Base-by-base conservation (phyloP, 495 filamentous ascomycete genomes). In the Hypoxylon crocopeplum region DNA sequence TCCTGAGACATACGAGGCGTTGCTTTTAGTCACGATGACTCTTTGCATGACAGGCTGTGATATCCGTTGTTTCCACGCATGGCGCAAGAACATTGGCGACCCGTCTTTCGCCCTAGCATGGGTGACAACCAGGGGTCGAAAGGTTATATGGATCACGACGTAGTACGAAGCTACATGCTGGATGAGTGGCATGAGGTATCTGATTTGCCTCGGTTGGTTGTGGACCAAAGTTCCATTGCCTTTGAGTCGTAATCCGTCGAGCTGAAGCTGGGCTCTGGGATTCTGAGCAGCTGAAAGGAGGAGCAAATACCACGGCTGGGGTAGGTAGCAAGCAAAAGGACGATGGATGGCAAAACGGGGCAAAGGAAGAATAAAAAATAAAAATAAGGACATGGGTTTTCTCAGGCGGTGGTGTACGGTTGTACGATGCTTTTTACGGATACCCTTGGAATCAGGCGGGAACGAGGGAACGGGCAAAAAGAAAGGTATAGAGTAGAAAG, bases 401-500 rank as follows among this genome's bases (percentile, higher is more conserved):
- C 54, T 59, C 49, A 48, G 50, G 54, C 46, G 55, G 61, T 49
- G 57, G 54, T 55, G 68, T 61, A 66, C 54, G 68, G 64, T 51
- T 70, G 65, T 68, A 70, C 48, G 61, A 70, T 66, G 58, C 39
- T 64, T 59, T 51, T 65, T 70, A 42, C 54, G 58, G 55, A 70
- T 70, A 70, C 68, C 68, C 68, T 50, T 62, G 57, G 61, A 54
- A 41, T 34, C 45, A 5, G 40, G 47, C 58, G 54, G 57, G 37
- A 36, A 61, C 41, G 60, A 51, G 41, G 59, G 48, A 53, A 54
- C 19, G 51, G 53, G 5, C 15, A 59, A 58, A 51, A 48, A 16
- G 17, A 56, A 68, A 66, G 44, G 39, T 37, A 66, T 60, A 56
- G 59, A 62, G 54, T 62, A 68, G 62, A 70, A 38, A 58, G 61